Base-by-base conservation (phyloP, 805 yeast species). In the Saccharomycopsis synnaedendra region DNA sequence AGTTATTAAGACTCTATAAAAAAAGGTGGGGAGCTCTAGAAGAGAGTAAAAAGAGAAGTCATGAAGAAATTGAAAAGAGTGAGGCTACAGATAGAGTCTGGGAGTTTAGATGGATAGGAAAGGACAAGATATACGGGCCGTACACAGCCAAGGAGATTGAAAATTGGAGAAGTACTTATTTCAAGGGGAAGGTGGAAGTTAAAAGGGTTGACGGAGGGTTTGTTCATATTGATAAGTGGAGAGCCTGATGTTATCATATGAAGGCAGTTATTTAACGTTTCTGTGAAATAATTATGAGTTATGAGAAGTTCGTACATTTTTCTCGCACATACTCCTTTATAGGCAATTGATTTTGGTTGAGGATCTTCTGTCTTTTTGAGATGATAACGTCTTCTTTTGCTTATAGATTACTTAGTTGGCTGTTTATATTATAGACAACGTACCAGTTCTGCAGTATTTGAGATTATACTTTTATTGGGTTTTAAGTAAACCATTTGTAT, bases 141-240 rank as follows among this genome's bases (percentile, higher is more conserved):
- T 74, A 64, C 56, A 58, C 74, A 0, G 51, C 62, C 1, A 62
- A 64, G 43, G 78, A 75, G 53, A 76, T 78, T 71, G 50, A 45
- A 1, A 66, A 68, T 50, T 78, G 82, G 83, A 68, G 58, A 40
- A 42, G 59, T 27, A 62, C 62, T 34, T 74, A 78, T 55, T 77
- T 78, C 53, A 68, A 74, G 9, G 59, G 67, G 44, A 62, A 61
- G 5, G 81, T 68, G 0, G 63, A 60, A 47, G 74, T 72, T 0
- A 58, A 74, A 39, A 61, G 55, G 47, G 43, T 56, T 5, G 61
- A 44, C 32, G 38, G 27, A 0, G 37, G 47, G 4, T 60, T 58
- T 38, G 32, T 35, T 5, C 56, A 54, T 39, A 54, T 57, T 29
- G 45, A 46, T 5, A 41, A 49, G 5, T 43, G 46, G 47, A 30